Base-by-base conservation (phyloP, 306 rosid species). In the Oemleria cerasiformis region DNA sequence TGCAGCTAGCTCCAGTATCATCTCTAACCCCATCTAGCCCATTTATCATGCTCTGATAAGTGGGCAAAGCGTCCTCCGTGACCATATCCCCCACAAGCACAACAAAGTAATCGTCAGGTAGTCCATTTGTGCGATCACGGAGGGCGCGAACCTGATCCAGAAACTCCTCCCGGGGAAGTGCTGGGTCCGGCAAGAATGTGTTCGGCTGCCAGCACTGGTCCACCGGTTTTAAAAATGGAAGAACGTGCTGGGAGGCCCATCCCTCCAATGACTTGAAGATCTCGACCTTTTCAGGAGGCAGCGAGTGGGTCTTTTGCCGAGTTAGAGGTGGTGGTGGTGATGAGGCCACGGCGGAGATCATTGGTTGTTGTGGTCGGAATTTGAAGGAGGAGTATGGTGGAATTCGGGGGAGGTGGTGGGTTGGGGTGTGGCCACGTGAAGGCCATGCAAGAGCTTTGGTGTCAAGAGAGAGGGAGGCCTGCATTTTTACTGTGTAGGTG, bases 41-140 rank as follows among this genome's bases (percentile, higher is more conserved):
- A 67, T 86, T 90, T 59, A 89, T 69, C 88, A 88, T 81, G 47
- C 78, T 89, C 59, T 92, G 96, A 65, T 92, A 92, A 44, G 96
- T 86, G 2, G 98, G 98, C 75, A 92, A 82, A 2, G 94, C 98
- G 3, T 92, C 98, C 75, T 89, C 96, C 4, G 96, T 89, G 36
- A 89, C 73, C 95, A 89, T 87, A 15, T 87, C 88, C 9, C 90
- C 96, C 0, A 83, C 92, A 38, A 90, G 65, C 39, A 85, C 92
- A 16, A 92, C 98, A 5, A 90, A 88, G 61, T 81, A 92, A 74
- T 89, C 95, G 2, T 90, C 95, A 0, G 98, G 87, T 5, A 92
- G 73, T 61, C 73, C 88, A 16, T 81, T 84, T 9, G 95, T 85
- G 38, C 91, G 92, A 2, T 89, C 88, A 0, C 89, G 92, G 2